Percentiles rank a stretch among this genome's conserved stretches.
Conservation (phyloP, 169 alveolate species). For the Cryptosporidium sp. region DNA sequence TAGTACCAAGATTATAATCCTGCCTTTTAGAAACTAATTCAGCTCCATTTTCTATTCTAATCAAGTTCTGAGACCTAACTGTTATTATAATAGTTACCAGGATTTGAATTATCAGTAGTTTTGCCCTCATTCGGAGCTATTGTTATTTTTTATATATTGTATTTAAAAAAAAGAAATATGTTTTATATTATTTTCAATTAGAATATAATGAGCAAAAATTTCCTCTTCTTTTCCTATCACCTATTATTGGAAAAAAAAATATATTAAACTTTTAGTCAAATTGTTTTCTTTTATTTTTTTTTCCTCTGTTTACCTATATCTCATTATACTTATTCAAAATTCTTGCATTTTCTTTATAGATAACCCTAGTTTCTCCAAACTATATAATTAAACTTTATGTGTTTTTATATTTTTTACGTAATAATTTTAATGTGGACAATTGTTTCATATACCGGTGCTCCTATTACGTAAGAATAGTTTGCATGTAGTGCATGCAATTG, state of each 20-base stretch:
- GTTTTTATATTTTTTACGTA: background rate
- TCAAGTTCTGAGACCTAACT: conserved; percentile 41
- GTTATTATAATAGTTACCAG: background rate
- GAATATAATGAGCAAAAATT: background rate
- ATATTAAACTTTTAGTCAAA: background rate
- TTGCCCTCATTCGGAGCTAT: conserved; percentile 15
- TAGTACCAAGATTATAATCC: conserved; percentile 15
- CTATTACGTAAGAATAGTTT: background rate
- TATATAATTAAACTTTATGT: background rate
- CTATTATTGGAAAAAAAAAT: background rate
- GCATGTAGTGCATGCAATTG: background rate
- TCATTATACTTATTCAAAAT: conserved; percentile 4
- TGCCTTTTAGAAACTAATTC: background rate
- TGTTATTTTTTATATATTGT: background rate
- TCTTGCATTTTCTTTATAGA: background rate
- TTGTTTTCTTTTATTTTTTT: background rate
- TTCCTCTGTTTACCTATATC: background rate
- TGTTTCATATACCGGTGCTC: background rate
- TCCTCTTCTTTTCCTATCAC: background rate
- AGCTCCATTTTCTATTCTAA: conserved; percentile 33
- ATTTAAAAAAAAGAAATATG: background rate
- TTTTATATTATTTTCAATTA: background rate
- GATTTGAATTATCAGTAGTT: background rate
- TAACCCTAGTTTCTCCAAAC: background rate
- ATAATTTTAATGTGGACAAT: conserved; percentile 6